Conservation (phyloP, 208 protist species). For the Leishmania braziliensis region DNA sequence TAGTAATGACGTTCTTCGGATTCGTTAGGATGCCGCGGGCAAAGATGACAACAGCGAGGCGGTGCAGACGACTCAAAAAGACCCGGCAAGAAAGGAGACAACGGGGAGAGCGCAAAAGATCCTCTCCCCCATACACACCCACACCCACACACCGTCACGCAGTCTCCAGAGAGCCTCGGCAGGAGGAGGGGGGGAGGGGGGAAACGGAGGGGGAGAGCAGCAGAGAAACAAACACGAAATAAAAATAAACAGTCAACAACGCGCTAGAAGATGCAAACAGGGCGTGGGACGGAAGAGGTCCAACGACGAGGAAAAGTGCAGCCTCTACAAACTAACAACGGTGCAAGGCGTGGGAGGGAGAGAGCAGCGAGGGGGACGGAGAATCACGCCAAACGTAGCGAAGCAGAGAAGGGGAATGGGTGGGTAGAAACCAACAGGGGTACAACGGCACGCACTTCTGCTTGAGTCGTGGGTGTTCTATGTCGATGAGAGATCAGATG, state of each 20-base stretch:
- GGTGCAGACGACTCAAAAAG: neutral
- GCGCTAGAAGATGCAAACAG: too few relatives aligned
- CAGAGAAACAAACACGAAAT: neutral
- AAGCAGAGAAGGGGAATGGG: neutral
- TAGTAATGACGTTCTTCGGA: neutral
- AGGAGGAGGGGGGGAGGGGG: neutral
- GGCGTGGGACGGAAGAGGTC: too few relatives aligned
- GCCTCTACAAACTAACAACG: too few relatives aligned
- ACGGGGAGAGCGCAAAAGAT: constrained; percentile 3
- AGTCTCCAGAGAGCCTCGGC: neutral
- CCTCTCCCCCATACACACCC: neutral
- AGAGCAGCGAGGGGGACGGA: neutral
- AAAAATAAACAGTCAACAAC: too few relatives aligned
- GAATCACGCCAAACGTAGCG: neutral
- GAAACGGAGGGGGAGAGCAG: neutral
- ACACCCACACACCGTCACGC: neutral
- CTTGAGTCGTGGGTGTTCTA: neutral
- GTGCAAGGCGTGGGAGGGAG: neutral
- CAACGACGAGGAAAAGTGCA: too few relatives aligned
- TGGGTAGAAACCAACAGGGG: neutral
- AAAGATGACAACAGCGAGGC: neutral
- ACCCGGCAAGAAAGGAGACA: neutral
- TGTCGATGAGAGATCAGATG: neutral
- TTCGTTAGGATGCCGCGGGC: neutral
- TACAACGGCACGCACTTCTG: neutral